Conservation (phyloP, 1,284 basidiomycete genomes). For the Leccinum angustisporum region DNA sequence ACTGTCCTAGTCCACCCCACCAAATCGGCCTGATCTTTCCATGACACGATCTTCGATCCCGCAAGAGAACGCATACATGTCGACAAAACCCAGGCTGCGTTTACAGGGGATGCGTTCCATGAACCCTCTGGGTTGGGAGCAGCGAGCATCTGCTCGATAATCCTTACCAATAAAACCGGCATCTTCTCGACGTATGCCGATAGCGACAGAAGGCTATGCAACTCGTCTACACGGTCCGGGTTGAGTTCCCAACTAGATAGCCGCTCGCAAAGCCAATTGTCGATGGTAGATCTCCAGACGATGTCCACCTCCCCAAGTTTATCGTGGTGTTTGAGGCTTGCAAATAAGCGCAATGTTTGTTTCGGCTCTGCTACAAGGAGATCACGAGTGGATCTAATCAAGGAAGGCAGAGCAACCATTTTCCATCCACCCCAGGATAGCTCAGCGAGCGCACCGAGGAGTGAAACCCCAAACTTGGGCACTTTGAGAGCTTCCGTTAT, state of each 20-base stretch:
- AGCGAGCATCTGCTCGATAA: no score
- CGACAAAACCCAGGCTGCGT: conserved; percentile 56
- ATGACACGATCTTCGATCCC: conserved; percentile 35
- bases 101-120: conserved; percentile 39
- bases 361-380: conserved; percentile 44
- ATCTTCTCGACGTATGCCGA: conserved; percentile 49
- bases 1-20: conserved; percentile 46
- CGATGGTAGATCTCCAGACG: conserved; percentile 54
- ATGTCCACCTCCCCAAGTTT: conserved; percentile 55
- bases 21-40: conserved; percentile 48
- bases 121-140: conserved; percentile 33
- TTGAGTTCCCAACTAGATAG: no score
- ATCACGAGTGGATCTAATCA: conserved; percentile 51
- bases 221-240: conserved; percentile 36
- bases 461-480: conserved; percentile 47
- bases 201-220: conserved; percentile 53
- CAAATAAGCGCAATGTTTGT: conserved; percentile 49
- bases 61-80: conserved; percentile 49
- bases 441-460: conserved; percentile 61
- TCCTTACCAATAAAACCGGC: conserved; percentile 46
- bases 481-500: conserved; percentile 47
- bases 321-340: conserved; percentile 44
- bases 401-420: conserved; percentile 54
- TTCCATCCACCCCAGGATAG: conserved; percentile 75
- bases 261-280: conserved; percentile 41